A percentile compares a stretch with the other conserved stretches of the same genome.
These are phyloP conservation scores for Astraeus odoratus DNA, from an alignment of 768 basidiomycete genomes.

Conservation along the genomic window DNA sequence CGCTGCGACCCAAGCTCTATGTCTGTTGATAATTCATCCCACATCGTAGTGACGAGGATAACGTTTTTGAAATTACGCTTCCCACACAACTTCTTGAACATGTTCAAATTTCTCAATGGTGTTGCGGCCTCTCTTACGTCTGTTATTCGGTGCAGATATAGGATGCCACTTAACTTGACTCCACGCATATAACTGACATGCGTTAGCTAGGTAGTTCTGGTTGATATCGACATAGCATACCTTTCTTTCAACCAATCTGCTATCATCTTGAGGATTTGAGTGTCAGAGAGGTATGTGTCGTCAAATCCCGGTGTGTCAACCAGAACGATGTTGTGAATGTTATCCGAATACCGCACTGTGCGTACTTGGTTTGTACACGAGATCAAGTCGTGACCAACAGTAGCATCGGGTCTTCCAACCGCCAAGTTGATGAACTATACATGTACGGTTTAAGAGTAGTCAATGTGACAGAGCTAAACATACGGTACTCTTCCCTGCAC, in stretches of 20 bases:
- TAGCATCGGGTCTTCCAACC: not conserved
- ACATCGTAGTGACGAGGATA: constrained; percentile 30
- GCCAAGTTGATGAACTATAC: not conserved
- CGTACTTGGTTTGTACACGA: constrained; percentile 19
- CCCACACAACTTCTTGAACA: constrained; percentile 22
- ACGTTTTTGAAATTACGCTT: constrained; percentile 23
- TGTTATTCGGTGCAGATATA: constrained; percentile 25
- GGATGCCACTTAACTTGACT: constrained; percentile 23
- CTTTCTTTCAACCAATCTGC: constrained; percentile 20
- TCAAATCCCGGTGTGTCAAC: constrained; percentile 20
- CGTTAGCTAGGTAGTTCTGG: not conserved
- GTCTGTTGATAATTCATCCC: constrained; percentile 19
- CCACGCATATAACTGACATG: constrained; percentile 19
- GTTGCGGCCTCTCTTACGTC: constrained; percentile 20
- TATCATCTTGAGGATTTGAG: constrained; percentile 21
- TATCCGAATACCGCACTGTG: constrained; percentile 7
- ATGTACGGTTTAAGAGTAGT: not conserved
- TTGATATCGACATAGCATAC: constrained; percentile 10
- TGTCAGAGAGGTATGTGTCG: constrained; percentile 17
- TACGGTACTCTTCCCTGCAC: constrained; percentile 26
- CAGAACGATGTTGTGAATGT: constrained; percentile 15
- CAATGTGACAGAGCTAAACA: not conserved
- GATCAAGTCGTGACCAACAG: constrained; percentile 8
- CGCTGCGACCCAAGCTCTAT: constrained; percentile 18
- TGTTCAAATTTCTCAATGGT: constrained; percentile 21